Evolutionary conservation across 2,329 filamentous ascomycete species (phyloP).

Genomic region (Mariannaea elegans): DNA sequence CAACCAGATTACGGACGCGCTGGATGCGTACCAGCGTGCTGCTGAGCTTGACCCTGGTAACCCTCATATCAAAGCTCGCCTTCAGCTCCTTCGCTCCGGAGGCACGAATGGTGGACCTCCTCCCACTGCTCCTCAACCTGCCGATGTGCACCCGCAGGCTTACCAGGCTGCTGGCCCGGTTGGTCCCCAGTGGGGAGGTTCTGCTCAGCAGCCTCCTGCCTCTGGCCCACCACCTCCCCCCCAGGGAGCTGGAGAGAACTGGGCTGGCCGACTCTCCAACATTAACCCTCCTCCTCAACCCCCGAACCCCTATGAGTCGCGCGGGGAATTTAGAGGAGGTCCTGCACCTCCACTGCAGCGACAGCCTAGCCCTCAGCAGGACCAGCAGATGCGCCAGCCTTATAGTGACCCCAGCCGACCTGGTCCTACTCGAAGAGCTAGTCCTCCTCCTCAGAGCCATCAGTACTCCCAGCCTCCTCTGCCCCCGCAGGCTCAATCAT

Average conservation of each 20-base stretch:
- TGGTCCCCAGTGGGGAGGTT: slow-evolving; percentile 89
- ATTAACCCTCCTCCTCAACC: slow-evolving; percentile 80
- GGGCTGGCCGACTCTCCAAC: slow-evolving; percentile 76
- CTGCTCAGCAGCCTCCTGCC: slow-evolving; percentile 64
- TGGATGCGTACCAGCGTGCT: slow-evolving; percentile 94
- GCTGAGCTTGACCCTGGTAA: slow-evolving; percentile 94
- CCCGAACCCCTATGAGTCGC: slow-evolving; percentile 83
- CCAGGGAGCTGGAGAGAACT: slow-evolving; percentile 62
- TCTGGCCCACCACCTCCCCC: slow-evolving; percentile 71
- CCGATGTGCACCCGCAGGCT: slow-evolving; percentile 94
- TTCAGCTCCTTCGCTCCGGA: slow-evolving; percentile 87
- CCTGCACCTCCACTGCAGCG: slow-evolving; percentile 73
- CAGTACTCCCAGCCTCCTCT: slow-evolving; percentile 62
- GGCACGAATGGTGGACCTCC: slow-evolving; percentile 77
- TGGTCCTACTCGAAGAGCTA: slow-evolving; percentile 56
- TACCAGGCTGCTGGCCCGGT: slow-evolving; percentile 87
- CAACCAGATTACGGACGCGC: slow-evolving; percentile 95
- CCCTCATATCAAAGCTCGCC: slow-evolving; percentile 93
- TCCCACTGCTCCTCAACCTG: slow-evolving; percentile 83
- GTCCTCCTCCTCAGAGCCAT: slow-evolving; percentile 61
- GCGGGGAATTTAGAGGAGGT: slow-evolving; percentile 72
- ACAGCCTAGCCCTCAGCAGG: slow-evolving; percentile 80
- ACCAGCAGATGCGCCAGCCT: slow-evolving; percentile 65
- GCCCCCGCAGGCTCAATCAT: slow-evolving; percentile 55
- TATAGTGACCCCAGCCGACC: slow-evolving; percentile 61